These are phyloP conservation scores for Aspergillus biplanus DNA, from an alignment of 495 filamentous ascomycete genomes.

Conservation along the genomic window DNA sequence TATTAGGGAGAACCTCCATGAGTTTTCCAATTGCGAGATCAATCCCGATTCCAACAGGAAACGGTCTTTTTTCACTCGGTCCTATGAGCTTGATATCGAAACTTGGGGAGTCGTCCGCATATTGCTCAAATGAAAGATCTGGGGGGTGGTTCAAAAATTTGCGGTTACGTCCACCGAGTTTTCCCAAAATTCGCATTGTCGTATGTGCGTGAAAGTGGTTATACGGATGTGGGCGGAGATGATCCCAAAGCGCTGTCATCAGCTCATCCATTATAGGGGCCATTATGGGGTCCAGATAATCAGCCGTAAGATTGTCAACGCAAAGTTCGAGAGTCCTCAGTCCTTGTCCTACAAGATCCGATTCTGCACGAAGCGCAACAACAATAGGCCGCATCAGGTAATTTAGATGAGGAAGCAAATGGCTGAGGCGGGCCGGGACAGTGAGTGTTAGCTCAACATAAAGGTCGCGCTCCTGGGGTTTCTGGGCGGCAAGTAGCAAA, in stretches of 20 bases:
- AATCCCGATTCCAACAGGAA: constrained; percentile 82
- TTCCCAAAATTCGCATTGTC: constrained; percentile 97
- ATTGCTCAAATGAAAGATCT: constrained; percentile 77
- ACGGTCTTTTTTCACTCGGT: constrained; percentile 81
- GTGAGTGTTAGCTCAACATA: constrained; percentile 97
- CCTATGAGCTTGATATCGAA: constrained; percentile 89
- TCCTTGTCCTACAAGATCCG: constrained; percentile 92
- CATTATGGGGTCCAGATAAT: constrained; percentile 99
- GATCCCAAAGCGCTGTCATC: constrained; percentile 95
- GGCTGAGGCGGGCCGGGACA: constrained; percentile 91
- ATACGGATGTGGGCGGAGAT: constrained; percentile 88
- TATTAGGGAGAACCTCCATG: constrained; percentile 71
- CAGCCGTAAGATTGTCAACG: constrained; percentile 96
- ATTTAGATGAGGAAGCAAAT: constrained; percentile 94
- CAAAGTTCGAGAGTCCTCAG: constrained; percentile 93
- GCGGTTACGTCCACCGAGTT: constrained; percentile 91
- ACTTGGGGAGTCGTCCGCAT: constrained; percentile 81
- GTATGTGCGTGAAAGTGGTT: constrained; percentile 97
- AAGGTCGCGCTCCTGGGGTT: constrained; percentile 87
- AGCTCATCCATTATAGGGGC: constrained; percentile 97
- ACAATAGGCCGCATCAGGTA: constrained; percentile 97
- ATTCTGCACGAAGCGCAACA: constrained; percentile 87
- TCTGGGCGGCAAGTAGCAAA: constrained; percentile 82
- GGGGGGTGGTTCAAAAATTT: constrained; percentile 92
- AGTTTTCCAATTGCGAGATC: constrained; percentile 87